Percentiles rank a stretch among this genome's conserved stretches.
Conservation (phyloP, 2,329 filamentous ascomycete species). For the Botrytis hyacinthi region DNA sequence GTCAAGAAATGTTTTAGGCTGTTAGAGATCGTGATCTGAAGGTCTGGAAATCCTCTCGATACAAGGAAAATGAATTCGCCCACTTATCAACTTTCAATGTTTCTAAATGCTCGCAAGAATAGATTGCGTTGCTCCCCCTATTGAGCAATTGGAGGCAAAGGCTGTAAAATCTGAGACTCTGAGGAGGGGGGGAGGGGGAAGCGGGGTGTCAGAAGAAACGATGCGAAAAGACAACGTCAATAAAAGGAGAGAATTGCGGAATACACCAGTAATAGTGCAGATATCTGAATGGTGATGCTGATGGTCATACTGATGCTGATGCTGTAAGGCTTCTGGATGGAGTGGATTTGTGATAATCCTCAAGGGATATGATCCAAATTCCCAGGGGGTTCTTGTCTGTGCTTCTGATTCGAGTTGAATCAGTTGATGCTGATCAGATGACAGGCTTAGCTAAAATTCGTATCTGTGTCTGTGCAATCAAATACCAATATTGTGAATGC, state of each 20-base stretch:
- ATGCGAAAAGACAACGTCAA: conserved; percentile 1
- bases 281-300: neutral
- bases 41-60: neutral
- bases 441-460: neutral
- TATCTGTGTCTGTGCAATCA: neutral
- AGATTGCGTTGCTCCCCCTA: neutral
- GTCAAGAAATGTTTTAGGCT: neutral
- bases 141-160: neutral
- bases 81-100: neutral
- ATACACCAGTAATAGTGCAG: neutral
- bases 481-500: neutral
- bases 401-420: neutral
- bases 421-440: conserved; percentile 2
- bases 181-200: neutral
- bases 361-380: neutral
- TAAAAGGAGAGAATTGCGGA: neutral
- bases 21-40: neutral
- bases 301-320: neutral
- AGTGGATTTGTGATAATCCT: neutral
- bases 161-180: neutral
- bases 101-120: neutral
- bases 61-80: neutral
- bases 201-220: neutral
- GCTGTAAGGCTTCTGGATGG: neutral
- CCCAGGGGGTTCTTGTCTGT: neutral